A percentile compares a stretch with the other conserved stretches of the same genome.
phyloP scores from a whole-genome alignment of 129 eudicot species.

The Oenanthe sinensis region DNA sequence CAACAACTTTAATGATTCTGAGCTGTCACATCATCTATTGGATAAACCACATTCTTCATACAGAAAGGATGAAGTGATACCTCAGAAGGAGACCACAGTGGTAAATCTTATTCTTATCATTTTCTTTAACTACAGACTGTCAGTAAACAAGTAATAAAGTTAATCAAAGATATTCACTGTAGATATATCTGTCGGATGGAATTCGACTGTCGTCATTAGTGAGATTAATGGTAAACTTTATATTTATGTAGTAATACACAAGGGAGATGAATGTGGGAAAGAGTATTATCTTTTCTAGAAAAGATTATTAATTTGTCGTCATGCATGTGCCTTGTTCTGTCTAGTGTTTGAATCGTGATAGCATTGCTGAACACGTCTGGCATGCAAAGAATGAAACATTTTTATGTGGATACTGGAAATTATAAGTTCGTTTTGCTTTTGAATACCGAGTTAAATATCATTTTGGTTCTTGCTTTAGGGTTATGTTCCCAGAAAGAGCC shows the following conservation, averaged over 20 bases:
- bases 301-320: not conserved
- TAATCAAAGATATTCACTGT: not conserved
- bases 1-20: conserved; percentile 42
- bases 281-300: not conserved
- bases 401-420: not conserved
- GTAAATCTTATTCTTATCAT: conserved; percentile 9
- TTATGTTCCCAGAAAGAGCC: conserved; percentile 46
- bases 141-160: not conserved
- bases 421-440: not conserved
- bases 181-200: not conserved
- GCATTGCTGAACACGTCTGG: not conserved
- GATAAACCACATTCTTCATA: conserved; percentile 34
- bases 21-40: conserved; percentile 42
- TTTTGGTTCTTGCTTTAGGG: conserved; percentile 28
- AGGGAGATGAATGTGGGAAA: not conserved
- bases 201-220: not conserved
- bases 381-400: not conserved
- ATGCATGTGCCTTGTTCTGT: not conserved
- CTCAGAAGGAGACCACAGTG: conserved; percentile 31
- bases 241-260: not conserved
- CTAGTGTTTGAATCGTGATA: not conserved
- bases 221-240: not conserved
- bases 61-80: conserved; percentile 41
- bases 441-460: conserved; percentile 1
- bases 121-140: not conserved